Evolutionary conservation across 2,329 filamentous ascomycete genomes (phyloP), one percentile per base, ranked within the genome.

Genomic region (Claviceps capensis): DNA sequence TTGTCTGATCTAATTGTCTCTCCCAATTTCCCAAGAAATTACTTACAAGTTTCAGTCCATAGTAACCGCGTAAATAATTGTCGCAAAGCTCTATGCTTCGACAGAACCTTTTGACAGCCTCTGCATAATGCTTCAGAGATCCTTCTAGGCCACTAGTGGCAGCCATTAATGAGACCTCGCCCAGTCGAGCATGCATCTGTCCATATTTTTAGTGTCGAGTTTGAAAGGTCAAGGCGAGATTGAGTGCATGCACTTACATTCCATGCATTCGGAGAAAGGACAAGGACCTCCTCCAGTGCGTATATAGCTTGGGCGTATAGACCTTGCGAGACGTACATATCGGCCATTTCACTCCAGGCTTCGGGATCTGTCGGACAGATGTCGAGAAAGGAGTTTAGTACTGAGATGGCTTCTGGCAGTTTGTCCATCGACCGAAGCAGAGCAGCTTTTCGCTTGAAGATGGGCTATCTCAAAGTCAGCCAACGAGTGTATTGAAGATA

Each of bases 1-100:
- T 22, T 16, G 9, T 42, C 17, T 14, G 11, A 23, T 13, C 30
- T 34, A 9, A 34, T 34, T 34, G 30, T 34, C 30, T 34, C 30
- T 34, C 9, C 30, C 30, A 34, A 11, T 34, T 4, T 11, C 9
- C 30, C 30, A 34, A 34, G 3, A 34, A 34, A 34, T 34, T 13
- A 61, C 78, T 61, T 68, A 89, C 84, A 67, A 90, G 67, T 65
- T 91, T 93, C 54, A 98, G 72, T 6, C 93, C 93, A 67, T 95
- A 97, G 66, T 89, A 95, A 1, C 90, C 93, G 55, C 93, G 82
- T 55, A 97, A 69, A 65, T 96, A 97, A 64, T 89, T 83, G 60
- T 96, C 87, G 63, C 93, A 97, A 50, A 98, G 78, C 70, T 98
- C 93, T 57, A 97, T 81, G 62, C 89, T 93, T 60, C 93, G 81